A percentile compares a stretch with the other conserved stretches of the same genome.
Conservation (phyloP, 164 flowering plant species). For the Aristolochia fimbriata region DNA sequence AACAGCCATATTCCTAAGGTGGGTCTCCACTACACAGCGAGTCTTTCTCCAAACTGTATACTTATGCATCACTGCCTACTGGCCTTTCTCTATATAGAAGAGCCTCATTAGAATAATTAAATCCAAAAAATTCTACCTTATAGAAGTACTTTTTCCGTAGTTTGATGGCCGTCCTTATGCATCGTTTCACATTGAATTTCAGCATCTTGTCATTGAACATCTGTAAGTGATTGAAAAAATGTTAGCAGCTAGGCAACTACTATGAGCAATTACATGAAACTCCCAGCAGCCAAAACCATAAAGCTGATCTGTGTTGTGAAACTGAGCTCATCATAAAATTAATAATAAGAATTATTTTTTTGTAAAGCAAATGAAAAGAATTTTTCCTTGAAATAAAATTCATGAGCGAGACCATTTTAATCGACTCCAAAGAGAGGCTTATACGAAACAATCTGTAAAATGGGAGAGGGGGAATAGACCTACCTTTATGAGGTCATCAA, state of each 20-base stretch:
- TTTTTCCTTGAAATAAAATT: no score
- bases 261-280: neutral
- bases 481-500: slow-evolving; percentile 87
- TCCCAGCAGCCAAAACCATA: neutral
- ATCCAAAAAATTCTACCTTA: slow-evolving; percentile 39
- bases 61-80: neutral
- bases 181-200: slow-evolving; percentile 63
- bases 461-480: slow-evolving; percentile 5
- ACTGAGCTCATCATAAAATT: no score
- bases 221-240: slow-evolving; percentile 28
- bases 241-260: no score
- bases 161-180: slow-evolving; percentile 64
- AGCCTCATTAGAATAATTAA: neutral
- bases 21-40: neutral
- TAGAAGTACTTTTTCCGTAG: slow-evolving; percentile 70
- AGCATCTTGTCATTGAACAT: slow-evolving; percentile 84
- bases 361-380: no score
- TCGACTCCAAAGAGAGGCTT: no score
- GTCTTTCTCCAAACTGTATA: neutral
- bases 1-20: neutral
- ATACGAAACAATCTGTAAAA: no score
- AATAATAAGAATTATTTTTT: no score
- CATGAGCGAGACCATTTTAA: no score
- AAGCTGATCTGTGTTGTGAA: neutral
- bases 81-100: neutral